Percentiles rank a stretch among this genome's conserved stretches.
These are phyloP conservation scores for Elsinoe ampelina DNA, from an alignment of 2,329 filamentous ascomycete genomes.

Conservation along the genomic window DNA sequence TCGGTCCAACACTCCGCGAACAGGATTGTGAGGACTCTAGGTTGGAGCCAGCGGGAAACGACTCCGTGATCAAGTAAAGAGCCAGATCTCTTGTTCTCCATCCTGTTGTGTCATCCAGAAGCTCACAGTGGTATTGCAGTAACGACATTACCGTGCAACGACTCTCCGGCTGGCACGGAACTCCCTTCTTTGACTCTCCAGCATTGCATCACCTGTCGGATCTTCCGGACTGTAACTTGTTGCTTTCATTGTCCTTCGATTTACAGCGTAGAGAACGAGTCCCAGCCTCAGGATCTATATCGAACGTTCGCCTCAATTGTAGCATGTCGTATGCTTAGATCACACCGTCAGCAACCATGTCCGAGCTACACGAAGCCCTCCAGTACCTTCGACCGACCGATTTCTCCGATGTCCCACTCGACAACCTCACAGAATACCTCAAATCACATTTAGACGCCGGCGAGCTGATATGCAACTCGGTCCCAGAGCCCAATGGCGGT, in stretches of 20 bases:
- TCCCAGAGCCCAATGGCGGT: slow-evolving; percentile 51
- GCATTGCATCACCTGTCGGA: slow-evolving; percentile 11
- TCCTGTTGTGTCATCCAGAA: too few relatives aligned
- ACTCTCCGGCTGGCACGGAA: neutral
- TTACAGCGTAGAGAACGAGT: neutral
- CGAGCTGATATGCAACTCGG: slow-evolving; percentile 65
- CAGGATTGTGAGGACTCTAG: neutral
- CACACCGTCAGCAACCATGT: slow-evolving; percentile 23
- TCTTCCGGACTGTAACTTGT: neutral
- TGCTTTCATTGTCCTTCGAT: neutral
- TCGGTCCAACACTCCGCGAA: neutral
- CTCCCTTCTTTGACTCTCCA: neutral
- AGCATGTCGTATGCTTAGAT: neutral
- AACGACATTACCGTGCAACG: neutral
- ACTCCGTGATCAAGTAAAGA: too few relatives aligned
- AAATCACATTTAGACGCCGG: slow-evolving; percentile 42
- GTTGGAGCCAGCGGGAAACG: too few relatives aligned
- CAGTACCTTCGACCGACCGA: slow-evolving; percentile 35
- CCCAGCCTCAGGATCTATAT: neutral
- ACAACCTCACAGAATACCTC: slow-evolving; percentile 34
- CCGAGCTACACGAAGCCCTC: slow-evolving; percentile 39
- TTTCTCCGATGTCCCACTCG: slow-evolving; percentile 36
- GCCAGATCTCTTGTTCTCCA: too few relatives aligned
- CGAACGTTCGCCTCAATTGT: too few relatives aligned
- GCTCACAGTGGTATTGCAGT: neutral